phyloP scores from a whole-genome alignment of 225 moss, liverwort and hornwort species.

The Neckera pumila region DNA sequence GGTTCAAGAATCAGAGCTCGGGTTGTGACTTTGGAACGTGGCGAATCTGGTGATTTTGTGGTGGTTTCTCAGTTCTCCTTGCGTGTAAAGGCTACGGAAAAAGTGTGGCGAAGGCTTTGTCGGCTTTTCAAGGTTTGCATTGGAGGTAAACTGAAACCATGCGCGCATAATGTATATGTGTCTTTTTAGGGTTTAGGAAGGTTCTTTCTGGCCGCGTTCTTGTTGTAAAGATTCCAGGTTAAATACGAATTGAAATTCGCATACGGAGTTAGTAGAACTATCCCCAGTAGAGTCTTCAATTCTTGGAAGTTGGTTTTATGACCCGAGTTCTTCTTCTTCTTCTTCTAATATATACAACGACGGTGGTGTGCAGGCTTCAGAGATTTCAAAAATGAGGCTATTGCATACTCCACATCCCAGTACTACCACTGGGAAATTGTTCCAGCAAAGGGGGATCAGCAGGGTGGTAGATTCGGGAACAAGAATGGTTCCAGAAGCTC shows the following conservation, averaged over 20 bases:
- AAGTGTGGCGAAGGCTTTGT: too few species aligned
- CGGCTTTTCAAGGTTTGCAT: background rate
- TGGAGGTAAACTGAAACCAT: background rate
- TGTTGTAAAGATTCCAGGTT: background rate
- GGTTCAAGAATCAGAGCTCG: background rate
- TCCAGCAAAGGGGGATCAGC: background rate
- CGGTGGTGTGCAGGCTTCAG: background rate
- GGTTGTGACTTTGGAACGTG: background rate
- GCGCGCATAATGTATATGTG: background rate
- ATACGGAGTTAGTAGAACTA: background rate
- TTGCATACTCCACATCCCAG: background rate
- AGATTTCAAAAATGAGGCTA: background rate
- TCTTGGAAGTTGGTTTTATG: background rate
- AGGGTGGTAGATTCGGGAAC: background rate
- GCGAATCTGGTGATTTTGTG: background rate
- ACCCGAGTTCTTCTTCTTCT: background rate
- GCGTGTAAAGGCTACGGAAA: background rate
- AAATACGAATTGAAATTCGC: background rate
- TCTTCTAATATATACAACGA: background rate
- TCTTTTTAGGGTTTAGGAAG: background rate
- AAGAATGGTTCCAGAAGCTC: background rate
- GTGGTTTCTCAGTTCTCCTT: background rate
- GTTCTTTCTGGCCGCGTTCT: background rate
- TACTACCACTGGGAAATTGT: background rate
- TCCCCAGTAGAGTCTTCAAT: background rate